Evolutionary conservation across 2,329 filamentous ascomycete species (phyloP), one percentile per base, ranked within the genome.

Genomic region (Apiospora arundinis): DNA sequence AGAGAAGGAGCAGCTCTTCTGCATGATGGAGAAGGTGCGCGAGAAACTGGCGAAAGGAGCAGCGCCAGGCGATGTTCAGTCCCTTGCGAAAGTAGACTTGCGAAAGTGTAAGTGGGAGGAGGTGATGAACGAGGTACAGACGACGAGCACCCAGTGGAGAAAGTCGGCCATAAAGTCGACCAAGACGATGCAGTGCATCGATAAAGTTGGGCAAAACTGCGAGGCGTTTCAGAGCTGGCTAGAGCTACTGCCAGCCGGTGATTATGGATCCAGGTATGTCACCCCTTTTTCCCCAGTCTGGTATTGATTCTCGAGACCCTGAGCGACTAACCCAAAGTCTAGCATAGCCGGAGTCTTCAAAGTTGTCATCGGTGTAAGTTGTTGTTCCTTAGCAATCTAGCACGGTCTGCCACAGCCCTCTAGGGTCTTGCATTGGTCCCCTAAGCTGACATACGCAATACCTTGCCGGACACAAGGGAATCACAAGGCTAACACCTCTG

Each of bases 281-380:
- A 32, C 49, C 25, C 14, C 25, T 3, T 32, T 28, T 32, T 21
- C 25, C 1, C 12, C 12, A 45, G 42, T 16, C 4, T 32, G 42
- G 42, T 5, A 2, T 16, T 5, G 14, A 16, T 4, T 1, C 4
- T 16, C 42, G 5, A 45, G 16, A 3, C 6, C 6, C 28, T 32
- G 2, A 1, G 12, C 32, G 1, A 7, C 49, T 56, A 2, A 56
- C 25, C 32, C 25, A 7, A 49, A 23, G 1, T 16, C 11, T 32
- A 56, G 49, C 25, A 56, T 56, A 56, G 49, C 49, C 28, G 49
- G 49, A 9, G 49, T 56, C 25, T 56, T 56, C 49, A 56, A 56
- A 3, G 49, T 56, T 2, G 25, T 21, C 14, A 32, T 56, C 16
- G 49, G 49, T 32, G 49, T 56, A 32, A 56, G 49, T 56, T 7